A percentile compares a stretch with the other conserved stretches of the same genome.
Conservation (phyloP, 106 monocot species). For the Dendrobium huoshanense region DNA sequence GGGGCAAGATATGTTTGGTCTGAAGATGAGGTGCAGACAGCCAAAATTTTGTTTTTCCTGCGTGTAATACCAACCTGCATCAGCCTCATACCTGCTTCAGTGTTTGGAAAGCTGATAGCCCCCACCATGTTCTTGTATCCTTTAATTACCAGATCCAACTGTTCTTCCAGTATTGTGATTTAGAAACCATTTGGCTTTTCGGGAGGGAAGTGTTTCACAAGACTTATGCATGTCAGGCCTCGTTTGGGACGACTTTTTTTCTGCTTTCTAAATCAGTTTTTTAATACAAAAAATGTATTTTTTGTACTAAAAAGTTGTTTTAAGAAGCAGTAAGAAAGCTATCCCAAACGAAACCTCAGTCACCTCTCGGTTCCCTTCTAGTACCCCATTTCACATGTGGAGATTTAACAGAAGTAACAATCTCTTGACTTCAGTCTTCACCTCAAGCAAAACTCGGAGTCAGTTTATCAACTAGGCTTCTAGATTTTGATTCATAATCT, state of each 20-base stretch:
- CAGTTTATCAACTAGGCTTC: not conserved
- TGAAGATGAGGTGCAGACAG: constrained; percentile 84
- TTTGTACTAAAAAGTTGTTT: too few species aligned
- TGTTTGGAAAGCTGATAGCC: constrained; percentile 53
- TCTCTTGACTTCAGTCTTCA: not conserved
- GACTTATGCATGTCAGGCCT: not conserved
- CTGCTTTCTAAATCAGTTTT: too few species aligned
- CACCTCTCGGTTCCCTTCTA: not conserved
- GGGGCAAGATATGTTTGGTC: constrained; percentile 61
- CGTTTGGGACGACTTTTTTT: too few species aligned
- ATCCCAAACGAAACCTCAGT: too few species aligned
- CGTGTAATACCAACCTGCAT: constrained; percentile 85
- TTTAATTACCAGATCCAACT: constrained; percentile 12
- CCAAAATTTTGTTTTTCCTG: constrained; percentile 77
- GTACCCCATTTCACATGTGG: not conserved
- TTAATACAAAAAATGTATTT: too few species aligned
- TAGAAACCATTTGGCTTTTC: not conserved
- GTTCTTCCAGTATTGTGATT: not conserved
- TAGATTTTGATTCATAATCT: not conserved
- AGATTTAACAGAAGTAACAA: not conserved
- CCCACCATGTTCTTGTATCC: constrained; percentile 98
- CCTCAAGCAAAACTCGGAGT: not conserved
- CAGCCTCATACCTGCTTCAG: constrained; percentile 33
- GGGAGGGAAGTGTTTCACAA: not conserved
- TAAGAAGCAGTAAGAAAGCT: too few species aligned